A percentile compares a stretch with the other conserved stretches of the same genome.
phyloP scores from a whole-genome alignment of 306 rosid species.

The Trichosanthes truncata region DNA sequence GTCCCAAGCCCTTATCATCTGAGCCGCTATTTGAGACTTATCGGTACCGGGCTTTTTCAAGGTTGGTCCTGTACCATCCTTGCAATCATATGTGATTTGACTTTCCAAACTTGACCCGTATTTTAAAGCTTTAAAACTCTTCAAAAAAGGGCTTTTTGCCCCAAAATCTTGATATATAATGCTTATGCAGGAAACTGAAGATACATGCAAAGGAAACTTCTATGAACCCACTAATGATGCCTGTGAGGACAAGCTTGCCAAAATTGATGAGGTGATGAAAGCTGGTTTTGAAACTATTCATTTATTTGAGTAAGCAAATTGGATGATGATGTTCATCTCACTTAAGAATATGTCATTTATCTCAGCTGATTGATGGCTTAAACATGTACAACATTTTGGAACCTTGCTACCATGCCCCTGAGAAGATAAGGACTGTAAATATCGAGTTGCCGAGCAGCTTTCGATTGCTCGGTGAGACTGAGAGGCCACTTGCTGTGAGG shows the following conservation, averaged over 20 bases:
- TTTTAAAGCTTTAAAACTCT: background rate
- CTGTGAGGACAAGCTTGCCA: constrained; percentile 37
- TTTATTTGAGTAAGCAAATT: background rate
- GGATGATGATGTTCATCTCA: constrained; percentile 12
- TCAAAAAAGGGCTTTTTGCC: background rate
- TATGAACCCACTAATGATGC: constrained; percentile 19
- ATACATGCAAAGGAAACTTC: constrained; percentile 52
- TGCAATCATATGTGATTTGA: background rate
- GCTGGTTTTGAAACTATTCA: background rate
- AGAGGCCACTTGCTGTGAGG: constrained; percentile 76
- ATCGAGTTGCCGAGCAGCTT: constrained; percentile 59
- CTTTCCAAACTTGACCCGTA: background rate
- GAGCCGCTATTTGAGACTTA: background rate
- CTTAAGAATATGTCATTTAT: constrained; percentile 15
- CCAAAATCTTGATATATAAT: background rate
- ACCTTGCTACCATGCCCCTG: constrained; percentile 67
- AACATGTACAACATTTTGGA: constrained; percentile 81
- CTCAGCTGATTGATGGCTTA: constrained; percentile 44
- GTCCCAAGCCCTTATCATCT: background rate
- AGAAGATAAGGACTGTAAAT: constrained; percentile 22
- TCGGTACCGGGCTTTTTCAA: background rate
- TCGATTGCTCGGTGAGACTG: constrained; percentile 60
- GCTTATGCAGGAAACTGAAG: constrained; percentile 40
- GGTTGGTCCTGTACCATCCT: background rate
- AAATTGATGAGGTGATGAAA: constrained; percentile 57